phyloP scores from a whole-genome alignment of 306 rosid genomes.

The Cucumis hystrix region DNA sequence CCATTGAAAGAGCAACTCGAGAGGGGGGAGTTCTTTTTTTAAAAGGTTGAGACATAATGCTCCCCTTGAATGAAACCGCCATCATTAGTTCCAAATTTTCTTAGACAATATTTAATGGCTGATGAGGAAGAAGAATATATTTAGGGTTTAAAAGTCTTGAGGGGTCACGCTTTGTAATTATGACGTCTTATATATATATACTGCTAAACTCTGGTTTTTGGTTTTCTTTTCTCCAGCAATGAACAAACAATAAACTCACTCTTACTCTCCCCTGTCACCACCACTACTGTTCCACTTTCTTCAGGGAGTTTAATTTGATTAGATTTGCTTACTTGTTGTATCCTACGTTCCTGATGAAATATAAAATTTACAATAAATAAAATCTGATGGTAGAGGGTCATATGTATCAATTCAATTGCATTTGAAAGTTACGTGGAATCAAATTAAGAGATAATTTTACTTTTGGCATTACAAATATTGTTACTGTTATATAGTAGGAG shows the following conservation, averaged over 20 bases:
- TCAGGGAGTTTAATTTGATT: too few species aligned
- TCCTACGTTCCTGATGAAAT: too few species aligned
- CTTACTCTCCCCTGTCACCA: background rate
- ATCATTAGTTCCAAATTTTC: constrained; percentile 27
- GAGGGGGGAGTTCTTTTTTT: background rate
- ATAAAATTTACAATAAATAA: too few species aligned
- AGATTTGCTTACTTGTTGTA: too few species aligned
- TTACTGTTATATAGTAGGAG: too few species aligned
- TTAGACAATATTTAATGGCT: background rate
- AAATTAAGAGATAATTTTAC: too few species aligned
- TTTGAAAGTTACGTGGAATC: too few species aligned
- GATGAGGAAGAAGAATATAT: background rate
- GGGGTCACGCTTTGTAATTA: constrained; percentile 8
- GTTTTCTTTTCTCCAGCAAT: constrained; percentile 9
- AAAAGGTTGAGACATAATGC: constrained; percentile 1
- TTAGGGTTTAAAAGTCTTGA: constrained; percentile 9
- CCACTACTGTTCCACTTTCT: background rate
- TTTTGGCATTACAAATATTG: too few species aligned
- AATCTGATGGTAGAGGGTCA: too few species aligned
- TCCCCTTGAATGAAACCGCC: constrained; percentile 36
- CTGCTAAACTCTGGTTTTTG: constrained; percentile 9
- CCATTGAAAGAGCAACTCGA: background rate
- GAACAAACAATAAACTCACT: background rate
- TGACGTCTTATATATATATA: background rate
- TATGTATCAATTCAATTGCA: too few species aligned